These are phyloP conservation scores for Calvatia gigantea DNA, from an alignment of 768 basidiomycete genomes.

Conservation along the genomic window DNA sequence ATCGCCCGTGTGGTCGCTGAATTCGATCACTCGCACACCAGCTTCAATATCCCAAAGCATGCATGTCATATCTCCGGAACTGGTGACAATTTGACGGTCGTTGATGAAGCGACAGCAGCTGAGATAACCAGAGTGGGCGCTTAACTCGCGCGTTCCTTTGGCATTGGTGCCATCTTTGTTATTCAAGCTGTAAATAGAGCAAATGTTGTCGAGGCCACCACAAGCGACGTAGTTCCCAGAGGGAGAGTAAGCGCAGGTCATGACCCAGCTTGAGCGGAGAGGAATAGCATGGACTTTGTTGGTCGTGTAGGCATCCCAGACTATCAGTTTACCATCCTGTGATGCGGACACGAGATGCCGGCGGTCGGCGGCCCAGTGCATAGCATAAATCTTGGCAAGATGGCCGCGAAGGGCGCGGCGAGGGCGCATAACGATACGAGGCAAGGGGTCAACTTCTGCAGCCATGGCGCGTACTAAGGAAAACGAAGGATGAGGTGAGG, in stretches of 20 bases:
- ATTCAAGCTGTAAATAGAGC: conserved; percentile 95
- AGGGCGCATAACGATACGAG: conserved; percentile 95
- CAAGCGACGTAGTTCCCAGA: conserved; percentile 97
- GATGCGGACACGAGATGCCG: conserved; percentile 99
- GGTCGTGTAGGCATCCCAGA: conserved; percentile 99
- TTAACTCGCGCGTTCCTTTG: conserved; percentile 91
- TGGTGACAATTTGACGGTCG: conserved; percentile 97
- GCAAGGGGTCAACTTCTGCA: conserved; percentile 91
- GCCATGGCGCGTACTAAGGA: conserved; percentile 94
- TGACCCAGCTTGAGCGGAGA: conserved; percentile 97
- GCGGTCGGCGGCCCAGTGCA: conserved; percentile 99
- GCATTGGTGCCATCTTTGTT: conserved; percentile 74
- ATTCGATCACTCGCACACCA: conserved; percentile 95
- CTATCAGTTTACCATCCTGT: conserved; percentile 98
- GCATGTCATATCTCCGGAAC: conserved; percentile 99
- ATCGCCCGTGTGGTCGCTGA: conserved; percentile 98
- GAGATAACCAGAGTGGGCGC: conserved; percentile 97
- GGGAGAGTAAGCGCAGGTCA: conserved; percentile 99
- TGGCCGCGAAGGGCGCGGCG: conserved; percentile 94
- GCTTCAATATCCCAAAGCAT: conserved; percentile 99
- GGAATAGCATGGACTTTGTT: conserved; percentile 99
- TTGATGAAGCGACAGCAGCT: conserved; percentile 98
- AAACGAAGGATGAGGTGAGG: conserved; percentile 14
- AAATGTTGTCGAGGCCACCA: conserved; percentile 98
- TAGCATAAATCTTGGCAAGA: conserved; percentile 98